Base-by-base conservation (phyloP, 768 basidiomycete genomes). In the Calocybe cyanea region DNA sequence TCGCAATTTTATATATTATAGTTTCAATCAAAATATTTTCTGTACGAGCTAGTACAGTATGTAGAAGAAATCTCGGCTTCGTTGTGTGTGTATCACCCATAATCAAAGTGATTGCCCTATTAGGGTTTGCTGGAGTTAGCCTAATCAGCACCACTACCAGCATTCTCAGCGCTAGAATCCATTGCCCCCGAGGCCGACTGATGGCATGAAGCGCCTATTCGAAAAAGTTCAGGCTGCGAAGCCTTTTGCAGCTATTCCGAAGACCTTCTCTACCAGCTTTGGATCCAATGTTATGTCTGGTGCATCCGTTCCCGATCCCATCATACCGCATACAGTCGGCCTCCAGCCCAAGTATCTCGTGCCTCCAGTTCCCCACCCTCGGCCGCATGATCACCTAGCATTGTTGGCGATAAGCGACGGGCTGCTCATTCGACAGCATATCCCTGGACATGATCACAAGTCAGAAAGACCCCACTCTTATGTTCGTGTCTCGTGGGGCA, bases 361-460 rank as follows among this genome's bases (percentile, higher is more conserved):
- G 15, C 83, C 87, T 7, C 75, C 87, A 2, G 63, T 84, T 11
- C 83, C 83, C n/a, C 85, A 89, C 59, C 87, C 87, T 20, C 77
- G 75, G 54, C 85, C 88, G 6, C 68, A 89, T 58, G 78, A 83
- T 37, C 71, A 80, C 49, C 77, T 92, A 33, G 76, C 76, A n/a
- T 50, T 91, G 24, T 57, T 83, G 32, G 73, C 72, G 3, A 76
- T 83, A 1, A 63, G 69, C 14, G 70, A 77, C 7, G 88, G 86
- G 3, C 71, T 92, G n/a, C 57, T 87, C 40, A 67, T 92, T 43
- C 73, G 81, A 35, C 85, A 83, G 17, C 76, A 80, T 55, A 49
- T 68, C 17, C 54, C 64, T 25, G 69, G 50, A 36, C 51, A 42
- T 32, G 55, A 48, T 31, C 41, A 28, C 45, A 48, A 37, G 56